Conservation (phyloP, 257 asterid species). For the Jacaranda mimosifolia region DNA sequence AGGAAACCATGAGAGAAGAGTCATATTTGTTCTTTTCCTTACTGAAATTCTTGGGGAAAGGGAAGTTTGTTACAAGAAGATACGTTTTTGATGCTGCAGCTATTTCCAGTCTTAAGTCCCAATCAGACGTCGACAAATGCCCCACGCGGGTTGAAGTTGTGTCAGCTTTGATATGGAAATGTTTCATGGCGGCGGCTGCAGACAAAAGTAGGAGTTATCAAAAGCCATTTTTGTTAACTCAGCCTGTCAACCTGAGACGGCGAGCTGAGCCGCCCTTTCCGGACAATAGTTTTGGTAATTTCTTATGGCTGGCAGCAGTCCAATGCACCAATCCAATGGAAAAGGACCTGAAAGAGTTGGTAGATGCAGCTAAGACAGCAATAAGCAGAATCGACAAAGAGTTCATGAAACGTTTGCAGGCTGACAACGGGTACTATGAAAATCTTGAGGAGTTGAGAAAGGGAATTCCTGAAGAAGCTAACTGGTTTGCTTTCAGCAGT, state of each 20-base stretch:
- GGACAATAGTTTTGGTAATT: slow-evolving; percentile 29
- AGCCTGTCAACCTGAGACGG: slow-evolving; percentile 31
- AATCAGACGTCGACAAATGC: not conserved
- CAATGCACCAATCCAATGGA: not conserved
- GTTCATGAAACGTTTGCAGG: slow-evolving; percentile 17
- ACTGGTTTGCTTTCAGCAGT: slow-evolving; percentile 25
- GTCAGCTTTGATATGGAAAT: slow-evolving; percentile 33
- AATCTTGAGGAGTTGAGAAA: slow-evolving; percentile 13
- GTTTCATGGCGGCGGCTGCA: slow-evolving; percentile 9
- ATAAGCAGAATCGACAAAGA: not conserved
- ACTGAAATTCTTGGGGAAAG: not conserved
- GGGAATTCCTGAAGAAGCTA: slow-evolving; percentile 19
- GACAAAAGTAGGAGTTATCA: not conserved
- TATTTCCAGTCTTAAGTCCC: slow-evolving; percentile 18
- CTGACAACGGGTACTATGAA: slow-evolving; percentile 23
- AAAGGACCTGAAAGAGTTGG: slow-evolving; percentile 10
- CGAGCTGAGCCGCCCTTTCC: slow-evolving; percentile 26
- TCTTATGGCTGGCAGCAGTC: slow-evolving; percentile 31
- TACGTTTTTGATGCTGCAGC: slow-evolving; percentile 34
- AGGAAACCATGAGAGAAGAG: not conserved
- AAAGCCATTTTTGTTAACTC: slow-evolving; percentile 18
- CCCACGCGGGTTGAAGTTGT: slow-evolving; percentile 29
- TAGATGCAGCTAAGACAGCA: slow-evolving; percentile 1
- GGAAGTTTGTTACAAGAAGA: slow-evolving; percentile 30
- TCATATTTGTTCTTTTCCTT: not conserved